Percentiles rank a stretch among this genome's conserved stretches.
phyloP scores from a whole-genome alignment of 2,329 filamentous ascomycete genomes.

The Aspergillus fischeri region DNA sequence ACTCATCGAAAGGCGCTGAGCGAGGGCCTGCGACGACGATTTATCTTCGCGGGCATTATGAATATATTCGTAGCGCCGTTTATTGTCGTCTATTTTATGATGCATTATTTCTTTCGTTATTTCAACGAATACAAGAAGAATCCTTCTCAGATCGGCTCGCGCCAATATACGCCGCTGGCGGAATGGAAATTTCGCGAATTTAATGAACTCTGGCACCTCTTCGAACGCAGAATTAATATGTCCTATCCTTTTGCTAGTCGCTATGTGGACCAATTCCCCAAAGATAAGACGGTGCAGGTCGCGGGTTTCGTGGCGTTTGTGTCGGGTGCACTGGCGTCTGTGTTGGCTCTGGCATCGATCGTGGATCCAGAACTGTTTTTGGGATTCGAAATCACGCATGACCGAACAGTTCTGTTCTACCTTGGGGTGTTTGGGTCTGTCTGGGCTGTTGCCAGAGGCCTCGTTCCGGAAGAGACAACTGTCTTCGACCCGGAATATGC shows the following conservation, averaged over 20 bases:
- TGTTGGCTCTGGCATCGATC: conserved; percentile 79
- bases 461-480: conserved; percentile 79
- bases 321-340: conserved; percentile 77
- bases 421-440: conserved; percentile 76
- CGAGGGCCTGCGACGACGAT: conserved; percentile 69
- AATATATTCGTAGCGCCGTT: conserved; percentile 85
- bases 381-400: conserved; percentile 83
- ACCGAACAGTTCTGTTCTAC: conserved; percentile 87
- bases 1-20: conserved; percentile 76
- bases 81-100: conserved; percentile 76
- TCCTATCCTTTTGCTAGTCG: conserved; percentile 88
- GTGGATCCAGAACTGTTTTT: conserved; percentile 88
- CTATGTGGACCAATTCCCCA: conserved; percentile 94
- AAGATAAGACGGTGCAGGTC: conserved; percentile 83
- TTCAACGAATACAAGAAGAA: conserved; percentile 98
- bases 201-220: conserved; percentile 91
- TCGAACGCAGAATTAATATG: conserved; percentile 85
- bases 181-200: conserved; percentile 99
- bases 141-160: conserved; percentile 76
- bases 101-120: conserved; percentile 91
- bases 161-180: conserved; percentile 86
- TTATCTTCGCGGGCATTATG: conserved; percentile 78
- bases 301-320: conserved; percentile 84
- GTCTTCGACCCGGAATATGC: conserved; percentile 92
- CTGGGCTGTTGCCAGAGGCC: conserved; percentile 77